phyloP scores from a whole-genome alignment of 2,329 filamentous ascomycete species.

The Botryotinia narcissicola region DNA sequence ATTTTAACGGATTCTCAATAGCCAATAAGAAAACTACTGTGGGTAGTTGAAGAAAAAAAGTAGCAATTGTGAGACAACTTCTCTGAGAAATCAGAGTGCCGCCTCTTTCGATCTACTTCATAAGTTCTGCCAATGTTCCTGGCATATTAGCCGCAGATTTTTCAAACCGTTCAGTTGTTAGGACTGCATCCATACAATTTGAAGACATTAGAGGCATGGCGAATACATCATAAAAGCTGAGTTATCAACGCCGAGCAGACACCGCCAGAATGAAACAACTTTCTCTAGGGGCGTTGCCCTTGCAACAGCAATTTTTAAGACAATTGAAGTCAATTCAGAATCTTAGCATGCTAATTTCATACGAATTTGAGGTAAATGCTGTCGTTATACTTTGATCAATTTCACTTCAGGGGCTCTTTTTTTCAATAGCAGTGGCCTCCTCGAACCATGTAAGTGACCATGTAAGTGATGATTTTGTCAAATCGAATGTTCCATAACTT shows the following conservation, averaged over 20 bases:
- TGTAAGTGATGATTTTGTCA: background rate
- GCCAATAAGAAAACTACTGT: background rate
- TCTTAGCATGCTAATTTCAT: background rate
- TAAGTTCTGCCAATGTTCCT: background rate
- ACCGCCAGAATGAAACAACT: background rate
- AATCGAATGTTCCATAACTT: background rate
- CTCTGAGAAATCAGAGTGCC: background rate
- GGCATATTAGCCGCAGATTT: background rate
- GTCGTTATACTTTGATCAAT: background rate
- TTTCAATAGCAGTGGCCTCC: background rate
- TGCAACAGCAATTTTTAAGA: background rate
- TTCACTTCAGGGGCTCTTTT: background rate
- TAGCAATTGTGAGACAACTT: background rate
- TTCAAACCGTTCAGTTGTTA: background rate
- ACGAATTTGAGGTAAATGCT: background rate
- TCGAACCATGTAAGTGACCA: background rate
- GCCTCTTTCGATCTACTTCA: background rate
- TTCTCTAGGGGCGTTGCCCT: background rate
- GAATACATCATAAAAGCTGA: background rate
- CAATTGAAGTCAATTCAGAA: background rate
- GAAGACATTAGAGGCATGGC: background rate
- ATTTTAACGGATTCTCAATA: fast-evolving
- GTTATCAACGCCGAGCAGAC: background rate
- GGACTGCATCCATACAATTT: background rate
- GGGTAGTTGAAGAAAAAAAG: background rate